Percentiles rank a stretch among this genome's conserved stretches.
Conservation (phyloP, 2,329 filamentous ascomycete genomes). For the Ascochyta lentis region DNA sequence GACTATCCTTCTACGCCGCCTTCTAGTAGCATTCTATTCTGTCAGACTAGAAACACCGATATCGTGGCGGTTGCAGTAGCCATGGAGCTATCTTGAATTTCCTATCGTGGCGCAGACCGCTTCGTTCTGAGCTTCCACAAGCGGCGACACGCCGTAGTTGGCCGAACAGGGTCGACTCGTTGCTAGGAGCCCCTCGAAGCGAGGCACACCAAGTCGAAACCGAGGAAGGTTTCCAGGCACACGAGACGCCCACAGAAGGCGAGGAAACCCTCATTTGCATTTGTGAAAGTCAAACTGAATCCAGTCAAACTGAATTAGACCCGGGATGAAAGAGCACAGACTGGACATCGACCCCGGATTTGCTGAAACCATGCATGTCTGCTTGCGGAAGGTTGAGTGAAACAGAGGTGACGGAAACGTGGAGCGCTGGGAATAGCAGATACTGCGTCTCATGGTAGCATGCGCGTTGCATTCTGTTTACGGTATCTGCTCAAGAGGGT, state of each 20-base stretch:
- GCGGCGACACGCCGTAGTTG: neutral
- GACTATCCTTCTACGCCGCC: conserved; percentile 17
- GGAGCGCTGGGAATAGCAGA: conserved; percentile 18
- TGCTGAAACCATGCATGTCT: conserved; percentile 9
- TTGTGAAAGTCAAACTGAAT: conserved; percentile 9
- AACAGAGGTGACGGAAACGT: conserved; percentile 10
- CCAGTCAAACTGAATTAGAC: conserved; percentile 1
- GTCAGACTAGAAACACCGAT: conserved; percentile 1
- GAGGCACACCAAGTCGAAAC: neutral
- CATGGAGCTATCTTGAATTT: conserved; percentile 2
- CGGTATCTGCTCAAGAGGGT: conserved; percentile 20
- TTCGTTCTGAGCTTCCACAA: conserved; percentile 2
- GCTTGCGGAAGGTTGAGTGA: conserved; percentile 20
- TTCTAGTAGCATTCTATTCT: conserved; percentile 12
- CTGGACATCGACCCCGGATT: conserved; percentile 22
- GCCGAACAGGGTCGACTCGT: neutral
- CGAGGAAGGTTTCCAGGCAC: conserved; percentile 12
- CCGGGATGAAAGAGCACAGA: conserved; percentile 18
- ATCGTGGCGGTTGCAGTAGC: conserved; percentile 9
- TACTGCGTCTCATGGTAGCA: conserved; percentile 10
- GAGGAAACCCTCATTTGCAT: conserved; percentile 1
- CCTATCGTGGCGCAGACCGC: conserved; percentile 6
- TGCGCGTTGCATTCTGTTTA: conserved; percentile 8
- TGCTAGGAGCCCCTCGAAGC: neutral
- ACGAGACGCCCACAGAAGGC: neutral